Base-by-base conservation (phyloP, 1,284 basidiomycete species). In the Trichosporon sp. region DNA sequence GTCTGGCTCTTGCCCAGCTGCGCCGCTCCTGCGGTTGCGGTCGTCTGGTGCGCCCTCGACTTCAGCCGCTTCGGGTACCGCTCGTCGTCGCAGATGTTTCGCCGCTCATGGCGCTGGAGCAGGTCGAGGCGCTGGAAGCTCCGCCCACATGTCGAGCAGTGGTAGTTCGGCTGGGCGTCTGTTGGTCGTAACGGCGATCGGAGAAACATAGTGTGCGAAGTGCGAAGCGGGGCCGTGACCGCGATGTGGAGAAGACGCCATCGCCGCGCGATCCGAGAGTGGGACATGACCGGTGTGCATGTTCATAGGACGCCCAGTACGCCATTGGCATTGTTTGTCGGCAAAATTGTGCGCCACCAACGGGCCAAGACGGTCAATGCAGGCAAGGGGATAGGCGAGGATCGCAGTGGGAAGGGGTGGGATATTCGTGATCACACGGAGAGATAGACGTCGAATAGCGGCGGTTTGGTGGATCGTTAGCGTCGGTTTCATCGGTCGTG, bases 81-180 rank as follows among this genome's bases (percentile, higher is more conserved):
- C 43, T 73, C 70, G 66, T 69, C 76, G 12, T 73, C 72, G 68
- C 81, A 82, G n/a, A 82, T 75, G 38, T 78, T 75, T n/a, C 81
- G 74, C 56, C 74, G 76, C 68, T 80, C 78, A 67, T 82, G 81
- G 32, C 64, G 38, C 37, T 65, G 64, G 40, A 65, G 64, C 40
- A 65, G 64, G 7, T 65, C 38, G 19, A 65, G 19, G 16, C 64
- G 64, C n/a, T 65, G 64, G 38, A 65, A 82, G 14, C 73, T 72
- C 12, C 78, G 71, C 31, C 66, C 56, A 66, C 81, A 82, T 4
- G 65, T 77, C 5, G 70, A 61, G 68, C 80, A 82, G 59, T 77
- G 70, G 66, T 72, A 77, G 59, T 72, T 75, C 21, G 75, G 72
- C 2, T 73, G 69, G 21, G 78, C 74, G 69, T 81, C 79, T 80